phyloP scores from a whole-genome alignment of 2,329 filamentous ascomycete species.

The Myotisia sp. region DNA sequence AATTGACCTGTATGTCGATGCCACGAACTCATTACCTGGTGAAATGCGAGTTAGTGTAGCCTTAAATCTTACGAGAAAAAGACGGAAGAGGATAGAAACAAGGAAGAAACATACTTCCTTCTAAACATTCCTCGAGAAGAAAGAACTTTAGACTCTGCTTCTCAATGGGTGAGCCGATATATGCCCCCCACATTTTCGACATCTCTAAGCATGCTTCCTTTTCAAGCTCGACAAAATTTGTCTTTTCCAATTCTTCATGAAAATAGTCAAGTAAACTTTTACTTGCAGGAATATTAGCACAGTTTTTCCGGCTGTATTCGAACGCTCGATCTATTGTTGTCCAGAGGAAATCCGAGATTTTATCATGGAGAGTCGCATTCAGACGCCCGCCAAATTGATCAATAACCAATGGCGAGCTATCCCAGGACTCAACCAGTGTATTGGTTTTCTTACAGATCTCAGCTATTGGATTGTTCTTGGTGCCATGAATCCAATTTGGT shows the following conservation, averaged over 20 bases:
- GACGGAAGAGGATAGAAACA: background rate
- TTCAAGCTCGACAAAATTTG: conserved; percentile 26
- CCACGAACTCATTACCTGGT: conserved; percentile 47
- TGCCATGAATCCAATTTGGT: conserved; percentile 53
- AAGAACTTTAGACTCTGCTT: conserved; percentile 50
- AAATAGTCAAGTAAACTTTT: conserved; percentile 46
- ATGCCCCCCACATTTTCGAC: conserved; percentile 49
- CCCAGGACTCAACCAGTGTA: conserved; percentile 38
- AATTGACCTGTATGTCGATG: conserved; percentile 46
- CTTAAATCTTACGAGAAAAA: background rate
- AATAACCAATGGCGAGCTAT: conserved; percentile 37
- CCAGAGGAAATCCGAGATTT: conserved; percentile 39
- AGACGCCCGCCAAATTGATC: conserved; percentile 34
- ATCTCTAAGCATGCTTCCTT: conserved; percentile 39
- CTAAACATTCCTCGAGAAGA: conserved; percentile 52
- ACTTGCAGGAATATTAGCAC: conserved; percentile 36
- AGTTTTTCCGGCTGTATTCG: conserved; percentile 41
- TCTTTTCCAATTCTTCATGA: conserved; percentile 33
- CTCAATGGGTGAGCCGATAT: conserved; percentile 46
- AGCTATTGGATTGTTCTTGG: conserved; percentile 44
- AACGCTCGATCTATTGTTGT: conserved; percentile 45
- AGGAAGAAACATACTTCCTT: conserved; percentile 34
- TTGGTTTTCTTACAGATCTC: conserved; percentile 40
- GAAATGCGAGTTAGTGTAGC: conserved; percentile 8
- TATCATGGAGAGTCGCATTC: conserved; percentile 19